A percentile compares a stretch with the other conserved stretches of the same genome.
phyloP scores from a whole-genome alignment of 2,329 filamentous ascomycete genomes.

The Boeremia lycopersici region DNA sequence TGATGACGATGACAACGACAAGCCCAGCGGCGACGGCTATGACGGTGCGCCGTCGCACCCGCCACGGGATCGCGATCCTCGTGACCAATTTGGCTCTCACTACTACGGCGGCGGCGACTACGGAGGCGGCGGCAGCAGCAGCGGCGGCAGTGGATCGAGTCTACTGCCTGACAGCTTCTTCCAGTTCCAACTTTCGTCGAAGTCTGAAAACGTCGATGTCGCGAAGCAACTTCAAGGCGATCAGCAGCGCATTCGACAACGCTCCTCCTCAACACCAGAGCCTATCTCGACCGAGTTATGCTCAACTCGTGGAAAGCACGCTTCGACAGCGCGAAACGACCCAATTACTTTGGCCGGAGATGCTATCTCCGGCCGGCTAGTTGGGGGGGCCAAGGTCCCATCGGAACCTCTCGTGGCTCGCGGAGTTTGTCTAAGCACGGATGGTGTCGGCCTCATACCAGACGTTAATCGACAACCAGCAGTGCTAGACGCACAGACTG shows the following conservation, averaged over 20 bases:
- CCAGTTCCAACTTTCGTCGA: constrained; percentile 39
- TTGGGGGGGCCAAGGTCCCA: constrained; percentile 8
- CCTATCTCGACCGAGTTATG: constrained; percentile 1
- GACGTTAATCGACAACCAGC: constrained; percentile 3
- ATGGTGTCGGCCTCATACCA: constrained; percentile 8
- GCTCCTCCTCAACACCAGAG: constrained; percentile 4
- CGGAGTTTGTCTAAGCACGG: constrained; percentile 13
- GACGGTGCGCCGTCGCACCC: constrained; percentile 30
- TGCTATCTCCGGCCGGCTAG: constrained; percentile 35
- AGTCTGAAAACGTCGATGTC: background rate
- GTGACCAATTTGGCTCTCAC: constrained; percentile 23
- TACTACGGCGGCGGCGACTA: constrained; percentile 24
- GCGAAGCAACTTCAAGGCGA: constrained; percentile 3
- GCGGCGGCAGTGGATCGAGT: constrained; percentile 10
- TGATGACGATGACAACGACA: constrained; percentile 32
- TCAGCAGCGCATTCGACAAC: background rate
- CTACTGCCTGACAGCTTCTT: constrained; percentile 32
- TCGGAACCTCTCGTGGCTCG: constrained; percentile 19
- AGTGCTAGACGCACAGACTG: background rate
- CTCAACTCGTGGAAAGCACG: constrained; percentile 19
- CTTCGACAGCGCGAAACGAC: constrained; percentile 31
- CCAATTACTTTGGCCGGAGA: constrained; percentile 40
- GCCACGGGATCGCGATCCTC: constrained; percentile 28
- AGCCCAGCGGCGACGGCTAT: constrained; percentile 34
- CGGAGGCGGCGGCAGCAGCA: constrained; percentile 16